These are phyloP conservation scores for Lasiodiplodia sp. DNA, from an alignment of 2,329 filamentous ascomycete genomes.

Conservation along the genomic window DNA sequence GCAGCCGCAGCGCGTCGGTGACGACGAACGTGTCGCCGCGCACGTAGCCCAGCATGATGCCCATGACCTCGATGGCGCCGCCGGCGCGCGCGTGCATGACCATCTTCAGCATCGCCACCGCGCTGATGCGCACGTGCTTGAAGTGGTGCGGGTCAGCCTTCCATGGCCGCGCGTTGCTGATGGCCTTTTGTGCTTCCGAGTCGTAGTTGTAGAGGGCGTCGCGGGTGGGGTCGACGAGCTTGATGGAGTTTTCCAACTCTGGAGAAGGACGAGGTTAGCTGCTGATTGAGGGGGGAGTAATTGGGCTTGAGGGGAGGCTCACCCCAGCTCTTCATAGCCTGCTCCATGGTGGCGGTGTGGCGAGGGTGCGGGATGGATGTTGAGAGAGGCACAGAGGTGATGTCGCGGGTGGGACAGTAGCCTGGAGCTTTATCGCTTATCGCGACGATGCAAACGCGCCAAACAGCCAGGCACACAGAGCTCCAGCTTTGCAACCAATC, in stretches of 20 bases:
- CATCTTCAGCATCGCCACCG: constrained; percentile 96
- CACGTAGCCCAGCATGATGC: constrained; percentile 95
- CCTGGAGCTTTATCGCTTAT: constrained; percentile 29
- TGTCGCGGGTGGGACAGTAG: constrained; percentile 11
- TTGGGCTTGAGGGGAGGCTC: constrained; percentile 35
- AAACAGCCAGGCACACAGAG: neutral
- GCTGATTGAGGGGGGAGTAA: constrained; percentile 3
- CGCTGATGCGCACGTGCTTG: constrained; percentile 90
- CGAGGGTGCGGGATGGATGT: neutral
- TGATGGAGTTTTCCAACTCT: constrained; percentile 87
- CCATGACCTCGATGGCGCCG: constrained; percentile 93
- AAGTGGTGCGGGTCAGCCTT: constrained; percentile 81
- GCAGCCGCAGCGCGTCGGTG: constrained; percentile 90
- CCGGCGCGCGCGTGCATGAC: constrained; percentile 98
- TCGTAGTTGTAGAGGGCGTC: constrained; percentile 93
- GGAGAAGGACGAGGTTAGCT: constrained; percentile 24
- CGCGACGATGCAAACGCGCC: constrained; percentile 19
- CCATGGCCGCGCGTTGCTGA: constrained; percentile 76
- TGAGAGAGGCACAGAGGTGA: neutral
- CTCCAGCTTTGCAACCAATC: neutral
- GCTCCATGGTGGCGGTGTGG: constrained; percentile 54
- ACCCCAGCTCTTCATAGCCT: constrained; percentile 69
- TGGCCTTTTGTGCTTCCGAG: constrained; percentile 69
- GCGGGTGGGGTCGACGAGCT: constrained; percentile 82
- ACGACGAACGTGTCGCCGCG: constrained; percentile 86